Evolutionary conservation across 495 filamentous ascomycete species (phyloP), one percentile per base, ranked within the genome.

Genomic region (Tuber microsphaerosporum): DNA sequence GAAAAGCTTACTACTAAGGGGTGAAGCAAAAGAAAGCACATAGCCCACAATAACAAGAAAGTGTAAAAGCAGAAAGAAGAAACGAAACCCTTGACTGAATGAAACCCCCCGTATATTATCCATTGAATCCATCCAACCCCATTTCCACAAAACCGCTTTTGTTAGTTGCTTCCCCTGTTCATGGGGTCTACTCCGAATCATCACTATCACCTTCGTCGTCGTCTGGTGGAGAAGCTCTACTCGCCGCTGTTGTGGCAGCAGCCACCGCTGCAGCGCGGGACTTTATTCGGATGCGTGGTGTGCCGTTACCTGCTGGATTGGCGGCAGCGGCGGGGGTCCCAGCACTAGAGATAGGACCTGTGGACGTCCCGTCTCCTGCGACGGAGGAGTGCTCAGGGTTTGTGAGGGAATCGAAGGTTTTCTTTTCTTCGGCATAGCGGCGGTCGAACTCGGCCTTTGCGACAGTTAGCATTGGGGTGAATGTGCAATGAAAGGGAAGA

Each of bases 221-320:
- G 31, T 79, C 77, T 44, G 77, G 76, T 26, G 77, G 78, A 71
- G 73, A 71, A n/a, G 70, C 76, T 69, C 78, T 77, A 43, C 76
- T 79, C 42, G 70, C 68, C 3, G 65, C 77, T 26, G 70, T 73
- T 41, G 74, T 77, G 61, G 68, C 70, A n/a, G 70, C 73, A 39
- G n/a, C 75, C 26, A 34, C 74, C 65, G 26, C 74, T 69, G 73
- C 45, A 51, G 78, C 73, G 20, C 75, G 75, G 19, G 79, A 74
- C 48, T 82, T 82, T 73, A 82, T 73, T 17, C 81, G 81, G 39
- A 80, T 82, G 68, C 79, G 76, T 12, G 80, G 80, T 69, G 81
- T 80, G 20, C 76, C 73, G 43, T 65, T 70, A 31, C 61, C 44
- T 4, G 56, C 19, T 17, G 26, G 12, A 17, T 65, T 65, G 2